Percentiles rank a stretch among this genome's conserved stretches.
Evolutionary conservation across 2,329 filamentous ascomycete species (phyloP).

Genomic region (Neurospora sp.): DNA sequence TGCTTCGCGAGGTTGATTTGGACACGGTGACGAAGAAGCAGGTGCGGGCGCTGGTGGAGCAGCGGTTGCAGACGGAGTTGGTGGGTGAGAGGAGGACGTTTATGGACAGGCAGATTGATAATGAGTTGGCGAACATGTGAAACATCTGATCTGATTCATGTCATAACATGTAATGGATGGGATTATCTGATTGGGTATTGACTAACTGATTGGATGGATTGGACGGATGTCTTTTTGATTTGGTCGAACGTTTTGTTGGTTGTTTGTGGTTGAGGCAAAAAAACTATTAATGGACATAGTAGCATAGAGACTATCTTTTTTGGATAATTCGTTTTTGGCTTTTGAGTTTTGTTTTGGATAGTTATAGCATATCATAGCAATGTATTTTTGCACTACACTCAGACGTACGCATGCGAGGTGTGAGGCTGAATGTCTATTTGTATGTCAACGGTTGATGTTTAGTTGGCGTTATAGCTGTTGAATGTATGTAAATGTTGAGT

Average conservation of each 20-base stretch:
- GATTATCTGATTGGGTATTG: not conserved
- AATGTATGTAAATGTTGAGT: no score
- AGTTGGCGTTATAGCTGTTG: no score
- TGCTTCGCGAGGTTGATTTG: constrained; percentile 79
- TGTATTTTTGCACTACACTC: not conserved
- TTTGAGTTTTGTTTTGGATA: not conserved
- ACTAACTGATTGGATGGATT: not conserved
- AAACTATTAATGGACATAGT: not conserved
- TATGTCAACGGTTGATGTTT: no score
- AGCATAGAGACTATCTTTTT: not conserved
- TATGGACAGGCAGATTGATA: constrained; percentile 87
- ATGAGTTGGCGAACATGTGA: constrained; percentile 88
- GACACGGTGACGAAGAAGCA: constrained; percentile 99
- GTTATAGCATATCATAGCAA: not conserved
- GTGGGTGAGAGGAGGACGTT: constrained; percentile 77
- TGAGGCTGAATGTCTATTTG: not conserved
- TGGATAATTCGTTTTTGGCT: not conserved
- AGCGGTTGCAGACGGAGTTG: constrained; percentile 83
- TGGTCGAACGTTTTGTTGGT: not conserved
- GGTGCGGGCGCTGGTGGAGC: constrained; percentile 80
- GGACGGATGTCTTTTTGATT: not conserved
- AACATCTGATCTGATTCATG: not conserved
- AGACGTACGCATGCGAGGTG: not conserved
- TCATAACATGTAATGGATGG: not conserved
- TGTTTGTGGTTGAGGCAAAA: not conserved